Evolutionary conservation across 2,329 filamentous ascomycete genomes (phyloP).

Genomic region (Biscogniauxia sp.): DNA sequence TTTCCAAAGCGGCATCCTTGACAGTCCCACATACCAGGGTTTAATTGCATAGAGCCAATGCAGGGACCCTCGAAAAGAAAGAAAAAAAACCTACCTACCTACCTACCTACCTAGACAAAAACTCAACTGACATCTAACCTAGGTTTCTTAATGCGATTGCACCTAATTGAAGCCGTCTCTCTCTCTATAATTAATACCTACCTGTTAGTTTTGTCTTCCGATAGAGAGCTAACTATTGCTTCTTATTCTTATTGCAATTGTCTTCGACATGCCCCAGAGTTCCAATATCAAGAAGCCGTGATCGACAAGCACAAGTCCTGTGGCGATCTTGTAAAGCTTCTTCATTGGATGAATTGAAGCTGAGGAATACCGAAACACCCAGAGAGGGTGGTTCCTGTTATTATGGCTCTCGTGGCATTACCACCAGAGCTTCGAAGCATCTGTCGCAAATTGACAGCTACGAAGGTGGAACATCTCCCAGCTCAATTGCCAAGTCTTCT

Average conservation of each 20-base stretch:
- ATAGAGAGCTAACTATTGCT: no score
- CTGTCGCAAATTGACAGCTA: slow-evolving; percentile 68
- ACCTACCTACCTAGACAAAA: no score
- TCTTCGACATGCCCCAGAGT: no score
- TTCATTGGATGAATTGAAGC: not conserved
- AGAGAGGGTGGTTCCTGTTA: not conserved
- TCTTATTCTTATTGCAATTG: no score
- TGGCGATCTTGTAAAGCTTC: not conserved
- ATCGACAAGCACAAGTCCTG: no score
- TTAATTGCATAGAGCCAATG: not conserved
- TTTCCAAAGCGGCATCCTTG: not conserved
- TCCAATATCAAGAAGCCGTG: no score
- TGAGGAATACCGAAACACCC: not conserved
- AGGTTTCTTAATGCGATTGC: not conserved
- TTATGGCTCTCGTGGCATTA: slow-evolving; percentile 37
- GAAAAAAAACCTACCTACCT: no score
- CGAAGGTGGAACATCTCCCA: slow-evolving; percentile 71
- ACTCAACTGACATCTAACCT: no score
- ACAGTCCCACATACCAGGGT: not conserved
- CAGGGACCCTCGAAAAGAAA: not conserved
- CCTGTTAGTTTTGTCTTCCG: no score
- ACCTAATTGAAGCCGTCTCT: not conserved
- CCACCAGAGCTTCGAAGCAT: slow-evolving; percentile 62
- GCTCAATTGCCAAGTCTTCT: slow-evolving; percentile 69
- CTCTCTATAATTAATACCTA: no score